Evolutionary conservation across 2,329 filamentous ascomycete genomes (phyloP), one percentile per base, ranked within the genome.

Genomic region (Allantophomopsis cytisporea): DNA sequence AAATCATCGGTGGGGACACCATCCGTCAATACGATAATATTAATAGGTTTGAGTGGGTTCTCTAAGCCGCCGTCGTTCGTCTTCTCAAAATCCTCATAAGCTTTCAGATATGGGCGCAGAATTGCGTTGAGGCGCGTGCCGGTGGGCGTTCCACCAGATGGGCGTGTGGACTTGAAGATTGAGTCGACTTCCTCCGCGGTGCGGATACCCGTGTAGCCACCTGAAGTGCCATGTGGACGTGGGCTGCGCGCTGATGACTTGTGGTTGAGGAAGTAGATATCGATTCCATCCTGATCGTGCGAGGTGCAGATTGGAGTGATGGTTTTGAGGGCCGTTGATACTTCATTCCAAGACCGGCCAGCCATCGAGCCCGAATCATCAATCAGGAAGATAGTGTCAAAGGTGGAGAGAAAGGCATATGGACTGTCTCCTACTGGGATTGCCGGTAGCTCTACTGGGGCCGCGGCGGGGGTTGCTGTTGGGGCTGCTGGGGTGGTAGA

Each of bases 1-100:
- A 82, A 76, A 47, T 94, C 84, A 55, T 95, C 87, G 1, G 69
- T 77, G 1, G 91, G 78, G 32, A 68, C 75, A 5, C 91, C 91
- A 55, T 96, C 89, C 0, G 91, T 96, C 53, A 96, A 83, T 45
- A 93, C 80, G 50, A 96, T 94, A 56, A 96, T 71, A 54, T 95
- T 95, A 36, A 94, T 64, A 1, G 87, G 86, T 54, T 86, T 88
- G 8, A 28, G 23, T 8, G 23, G 23, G 8, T 28, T 28, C 11
- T 28, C 23, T 16, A 82, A 66, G 12, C 61, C 58, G 3, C 5
- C 10, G 14, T 66, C 55, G 35, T 58, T 59, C 3, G 57, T 59
- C 4, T 53, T 48, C 0, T 55, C 52, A 17, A 44, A 38, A 0
- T 50, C 53, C 48, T 73, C 63, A 47, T 77, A 73, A 17, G 64